Conservation (phyloP, 495 filamentous ascomycete species). For the Cenococcum geophilum region DNA sequence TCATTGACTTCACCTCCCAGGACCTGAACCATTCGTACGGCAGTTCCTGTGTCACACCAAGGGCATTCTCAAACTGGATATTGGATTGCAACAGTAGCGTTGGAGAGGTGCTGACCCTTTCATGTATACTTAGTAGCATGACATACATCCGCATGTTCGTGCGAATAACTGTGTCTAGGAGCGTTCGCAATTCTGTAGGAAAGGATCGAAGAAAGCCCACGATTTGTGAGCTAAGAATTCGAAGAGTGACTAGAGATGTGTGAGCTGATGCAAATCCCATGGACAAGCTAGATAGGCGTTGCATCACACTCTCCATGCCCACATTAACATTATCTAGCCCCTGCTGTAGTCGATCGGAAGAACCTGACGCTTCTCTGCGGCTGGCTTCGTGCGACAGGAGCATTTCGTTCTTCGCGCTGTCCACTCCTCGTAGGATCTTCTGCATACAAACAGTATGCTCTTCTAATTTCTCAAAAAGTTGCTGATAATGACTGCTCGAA, state of each 20-base stretch:
- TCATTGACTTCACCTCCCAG: too few relatives aligned
- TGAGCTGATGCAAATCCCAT: background rate
- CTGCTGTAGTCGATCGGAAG: too few relatives aligned
- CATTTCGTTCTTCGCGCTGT: too few relatives aligned
- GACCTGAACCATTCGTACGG: slow-evolving; percentile 32
- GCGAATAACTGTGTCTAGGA: slow-evolving; percentile 21
- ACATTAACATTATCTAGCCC: too few relatives aligned
- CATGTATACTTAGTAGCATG: slow-evolving; percentile 24
- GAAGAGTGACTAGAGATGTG: slow-evolving; percentile 14
- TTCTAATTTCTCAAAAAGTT: slow-evolving; percentile 5
- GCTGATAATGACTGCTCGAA: slow-evolving; percentile 11
- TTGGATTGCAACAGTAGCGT: slow-evolving; percentile 4
- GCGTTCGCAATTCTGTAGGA: slow-evolving; percentile 19
- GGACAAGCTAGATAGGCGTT: background rate
- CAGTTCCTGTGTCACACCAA: slow-evolving; percentile 23
- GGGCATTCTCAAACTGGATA: slow-evolving; percentile 32
- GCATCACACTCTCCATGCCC: background rate
- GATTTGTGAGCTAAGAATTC: too few relatives aligned
- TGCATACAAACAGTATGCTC: background rate
- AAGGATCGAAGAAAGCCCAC: slow-evolving; percentile 18
- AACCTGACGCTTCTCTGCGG: too few relatives aligned
- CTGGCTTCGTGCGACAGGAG: too few relatives aligned
- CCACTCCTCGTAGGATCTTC: too few relatives aligned
- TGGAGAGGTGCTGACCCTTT: slow-evolving; percentile 13
- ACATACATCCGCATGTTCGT: slow-evolving; percentile 27